These are phyloP conservation scores for Penicillium samsonianum DNA, from an alignment of 495 filamentous ascomycete species.

Conservation along the genomic window DNA sequence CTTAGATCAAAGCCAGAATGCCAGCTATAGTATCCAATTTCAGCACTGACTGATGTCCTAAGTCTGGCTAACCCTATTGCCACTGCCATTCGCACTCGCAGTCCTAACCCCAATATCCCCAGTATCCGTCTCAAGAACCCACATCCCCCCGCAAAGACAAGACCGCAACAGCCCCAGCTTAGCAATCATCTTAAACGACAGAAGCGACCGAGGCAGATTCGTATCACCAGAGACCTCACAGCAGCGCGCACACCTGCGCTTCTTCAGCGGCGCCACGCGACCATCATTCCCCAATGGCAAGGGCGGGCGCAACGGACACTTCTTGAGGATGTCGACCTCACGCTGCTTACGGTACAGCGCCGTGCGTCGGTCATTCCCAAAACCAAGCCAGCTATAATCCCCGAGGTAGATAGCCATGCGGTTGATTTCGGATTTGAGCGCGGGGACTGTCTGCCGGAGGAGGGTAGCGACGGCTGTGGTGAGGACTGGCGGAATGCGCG, in stretches of 20 bases:
- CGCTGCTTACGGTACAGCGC: constrained; percentile 38
- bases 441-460: constrained; percentile 42
- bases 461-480: constrained; percentile 44
- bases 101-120: constrained; percentile 9
- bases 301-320: constrained; percentile 33
- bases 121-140: constrained; percentile 37
- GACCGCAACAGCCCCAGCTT: constrained; percentile 42
- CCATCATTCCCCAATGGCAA: constrained; percentile 14
- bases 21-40: constrained; percentile 1
- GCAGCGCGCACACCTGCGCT: constrained; percentile 45
- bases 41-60: neutral
- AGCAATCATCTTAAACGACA: constrained; percentile 43
- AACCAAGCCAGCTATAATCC: constrained; percentile 53
- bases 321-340: constrained; percentile 50
- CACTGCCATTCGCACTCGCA: constrained; percentile 1
- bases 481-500: constrained; percentile 46
- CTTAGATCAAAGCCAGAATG: neutral
- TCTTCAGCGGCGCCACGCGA: constrained; percentile 15
- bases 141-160: constrained; percentile 51
- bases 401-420: constrained; percentile 50
- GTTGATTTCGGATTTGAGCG: constrained; percentile 46
- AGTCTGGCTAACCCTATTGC: neutral
- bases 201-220: constrained; percentile 35
- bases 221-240: constrained; percentile 45
- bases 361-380: constrained; percentile 43